phyloP scores from a whole-genome alignment of 176 grass and related monocot genomes.

The Oryza longistaminata region DNA sequence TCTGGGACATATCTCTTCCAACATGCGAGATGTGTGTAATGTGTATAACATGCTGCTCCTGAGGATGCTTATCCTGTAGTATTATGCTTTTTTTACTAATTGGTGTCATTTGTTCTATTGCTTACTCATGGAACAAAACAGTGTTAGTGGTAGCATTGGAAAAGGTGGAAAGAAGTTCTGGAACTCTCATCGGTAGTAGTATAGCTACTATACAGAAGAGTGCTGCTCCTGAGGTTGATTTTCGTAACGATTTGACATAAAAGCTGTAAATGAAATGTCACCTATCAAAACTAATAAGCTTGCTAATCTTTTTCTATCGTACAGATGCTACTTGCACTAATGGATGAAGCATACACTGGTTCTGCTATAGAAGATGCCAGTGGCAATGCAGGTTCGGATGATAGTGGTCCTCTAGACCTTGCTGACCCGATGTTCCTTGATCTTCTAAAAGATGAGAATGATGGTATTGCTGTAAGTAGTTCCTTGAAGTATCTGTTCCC shows the following conservation, averaged over 20 bases:
- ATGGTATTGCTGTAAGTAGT: conserved; percentile 83
- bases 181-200: conserved; percentile 89
- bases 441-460: conserved; percentile 96
- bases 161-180: conserved; percentile 92
- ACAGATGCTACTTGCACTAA: conserved; percentile 93
- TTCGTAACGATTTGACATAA: conserved; percentile 19
- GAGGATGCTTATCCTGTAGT: conserved; percentile 10
- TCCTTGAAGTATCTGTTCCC: conserved; percentile 1
- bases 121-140: conserved; percentile 40
- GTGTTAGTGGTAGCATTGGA: conserved; percentile 92
- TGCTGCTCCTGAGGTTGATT: conserved; percentile 81
- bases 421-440: conserved; percentile 92
- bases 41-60: background rate
- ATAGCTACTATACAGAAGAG: conserved; percentile 99
- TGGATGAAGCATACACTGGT: conserved; percentile 98
- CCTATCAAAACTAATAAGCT: conserved; percentile 13
- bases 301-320: conserved; percentile 19
- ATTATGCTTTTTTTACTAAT: background rate
- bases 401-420: conserved; percentile 71
- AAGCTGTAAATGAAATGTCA: conserved; percentile 27
- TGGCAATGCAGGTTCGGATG: conserved; percentile 71
- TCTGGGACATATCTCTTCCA: conserved; percentile 5
- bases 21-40: background rate
- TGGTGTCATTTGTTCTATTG: conserved; percentile 1
- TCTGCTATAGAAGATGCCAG: conserved; percentile 76